phyloP scores from a whole-genome alignment of 2,329 filamentous ascomycete genomes.

The Penicillium sp. region DNA sequence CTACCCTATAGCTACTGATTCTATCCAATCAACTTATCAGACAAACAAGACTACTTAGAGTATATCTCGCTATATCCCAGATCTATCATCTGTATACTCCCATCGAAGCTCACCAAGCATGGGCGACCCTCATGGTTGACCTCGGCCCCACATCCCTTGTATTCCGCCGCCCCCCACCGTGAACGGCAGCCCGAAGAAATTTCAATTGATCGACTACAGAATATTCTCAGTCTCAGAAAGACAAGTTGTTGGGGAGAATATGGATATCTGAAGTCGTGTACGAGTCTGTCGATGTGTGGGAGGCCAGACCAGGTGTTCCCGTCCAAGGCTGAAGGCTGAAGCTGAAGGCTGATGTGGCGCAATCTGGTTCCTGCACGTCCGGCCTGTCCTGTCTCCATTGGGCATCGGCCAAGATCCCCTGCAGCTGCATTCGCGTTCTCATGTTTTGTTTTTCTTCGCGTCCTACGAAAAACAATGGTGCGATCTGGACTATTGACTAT shows the following conservation, averaged over 20 bases:
- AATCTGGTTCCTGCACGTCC: not conserved
- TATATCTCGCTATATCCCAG: too few relatives aligned
- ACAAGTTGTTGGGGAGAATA: not conserved
- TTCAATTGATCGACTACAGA: not conserved
- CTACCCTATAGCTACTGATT: too few relatives aligned
- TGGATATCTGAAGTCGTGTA: not conserved
- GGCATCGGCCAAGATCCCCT: constrained; percentile 1
- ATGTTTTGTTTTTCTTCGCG: not conserved
- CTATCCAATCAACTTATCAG: too few relatives aligned
- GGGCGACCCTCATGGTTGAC: not conserved
- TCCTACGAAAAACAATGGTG: not conserved
- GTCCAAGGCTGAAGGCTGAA: too few relatives aligned
- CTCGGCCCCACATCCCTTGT: not conserved
- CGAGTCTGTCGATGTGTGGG: not conserved
- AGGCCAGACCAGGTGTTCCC: too few relatives aligned
- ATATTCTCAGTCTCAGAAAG: not conserved
- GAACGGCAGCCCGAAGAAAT: not conserved
- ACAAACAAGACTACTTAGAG: too few relatives aligned
- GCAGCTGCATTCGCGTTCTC: not conserved
- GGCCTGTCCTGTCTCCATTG: not conserved
- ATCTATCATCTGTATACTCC: not conserved
- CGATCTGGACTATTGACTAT: not conserved
- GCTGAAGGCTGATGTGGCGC: too few relatives aligned
- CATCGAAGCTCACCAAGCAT: constrained; percentile 2
- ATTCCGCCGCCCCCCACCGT: too few relatives aligned